Percentiles rank a stretch among this genome's conserved stretches.
Evolutionary conservation across 1,139 yeast genomes (phyloP).

Genomic region (Debaryomycetaceae sp.): DNA sequence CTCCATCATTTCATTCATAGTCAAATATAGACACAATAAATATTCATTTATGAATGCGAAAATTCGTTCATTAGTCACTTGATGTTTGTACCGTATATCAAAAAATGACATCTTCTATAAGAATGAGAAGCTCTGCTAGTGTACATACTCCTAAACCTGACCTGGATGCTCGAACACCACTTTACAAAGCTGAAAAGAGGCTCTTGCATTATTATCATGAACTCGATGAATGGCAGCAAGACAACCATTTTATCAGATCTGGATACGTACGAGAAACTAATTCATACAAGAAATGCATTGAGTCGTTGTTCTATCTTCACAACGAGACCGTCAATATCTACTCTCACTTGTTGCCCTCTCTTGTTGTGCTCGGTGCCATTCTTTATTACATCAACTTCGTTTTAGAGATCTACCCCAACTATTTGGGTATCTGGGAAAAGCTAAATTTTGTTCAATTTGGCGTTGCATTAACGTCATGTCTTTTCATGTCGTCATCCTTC

Average conservation of each 20-base stretch:
- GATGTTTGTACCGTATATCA: no score
- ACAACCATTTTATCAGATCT: conserved; percentile 69
- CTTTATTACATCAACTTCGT: conserved; percentile 20
- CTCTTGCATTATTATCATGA: conserved; percentile 31
- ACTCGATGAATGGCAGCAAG: conserved; percentile 81
- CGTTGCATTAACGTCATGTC: conserved; percentile 47
- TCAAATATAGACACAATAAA: no score
- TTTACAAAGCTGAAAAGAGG: neutral
- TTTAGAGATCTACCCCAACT: conserved; percentile 39
- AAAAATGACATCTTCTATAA: neutral
- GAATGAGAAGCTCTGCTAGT: neutral
- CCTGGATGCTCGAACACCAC: neutral
- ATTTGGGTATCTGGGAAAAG: conserved; percentile 40
- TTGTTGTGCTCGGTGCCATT: conserved; percentile 28
- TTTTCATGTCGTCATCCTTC: conserved; percentile 71
- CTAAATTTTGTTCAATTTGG: conserved; percentile 39
- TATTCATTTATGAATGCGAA: no score
- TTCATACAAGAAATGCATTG: conserved; percentile 48
- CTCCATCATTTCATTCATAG: conserved; percentile 24
- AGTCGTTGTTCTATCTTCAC: conserved; percentile 66
- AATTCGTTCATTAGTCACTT: no score
- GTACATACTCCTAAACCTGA: neutral
- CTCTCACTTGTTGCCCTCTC: conserved; percentile 73
- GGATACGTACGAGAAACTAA: conserved; percentile 76
- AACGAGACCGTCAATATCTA: conserved; percentile 84